Evolutionary conservation across 139 green algal species (phyloP).

Genomic region (Chlamydomonas schloesseri): DNA sequence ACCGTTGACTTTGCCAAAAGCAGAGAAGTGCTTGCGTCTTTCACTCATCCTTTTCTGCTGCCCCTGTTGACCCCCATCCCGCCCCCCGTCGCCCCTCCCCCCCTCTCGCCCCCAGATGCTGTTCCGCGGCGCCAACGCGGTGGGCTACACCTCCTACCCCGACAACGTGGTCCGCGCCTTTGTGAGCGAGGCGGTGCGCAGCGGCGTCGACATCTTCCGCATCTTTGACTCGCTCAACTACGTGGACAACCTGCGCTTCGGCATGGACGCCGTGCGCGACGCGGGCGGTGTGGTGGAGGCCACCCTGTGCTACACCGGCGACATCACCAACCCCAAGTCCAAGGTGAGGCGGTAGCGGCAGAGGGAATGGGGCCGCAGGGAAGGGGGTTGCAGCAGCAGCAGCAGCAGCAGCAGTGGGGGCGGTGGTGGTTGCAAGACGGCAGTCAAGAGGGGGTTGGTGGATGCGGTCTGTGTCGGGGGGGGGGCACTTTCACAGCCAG

Average conservation of each 20-base stretch:
- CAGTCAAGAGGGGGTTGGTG: too few species aligned
- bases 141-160: slow-evolving; percentile 93
- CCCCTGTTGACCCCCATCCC: too few species aligned
- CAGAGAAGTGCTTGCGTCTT: too few species aligned
- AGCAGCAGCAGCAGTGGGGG: not conserved
- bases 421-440: not conserved
- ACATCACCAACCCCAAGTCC: slow-evolving; percentile 76
- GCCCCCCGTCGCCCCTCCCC: not conserved
- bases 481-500: too few species aligned
- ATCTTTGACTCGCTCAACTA: slow-evolving; percentile 91
- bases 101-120: slow-evolving; percentile 83
- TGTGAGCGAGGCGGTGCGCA: slow-evolving; percentile 61
- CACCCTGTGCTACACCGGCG: slow-evolving; percentile 95
- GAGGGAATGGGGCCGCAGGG: not conserved
- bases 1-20: too few species aligned
- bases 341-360: slow-evolving; percentile 51
- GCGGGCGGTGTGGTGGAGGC: slow-evolving; percentile 85
- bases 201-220: slow-evolving; percentile 94
- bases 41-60: too few species aligned
- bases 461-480: too few species aligned
- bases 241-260: slow-evolving; percentile 91
- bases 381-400: not conserved
- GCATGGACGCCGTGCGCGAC: slow-evolving; percentile 85
- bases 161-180: slow-evolving; percentile 63
- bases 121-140: slow-evolving; percentile 91